Conservation (phyloP, 169 alveolate species). For the Eimeria necatrix region DNA sequence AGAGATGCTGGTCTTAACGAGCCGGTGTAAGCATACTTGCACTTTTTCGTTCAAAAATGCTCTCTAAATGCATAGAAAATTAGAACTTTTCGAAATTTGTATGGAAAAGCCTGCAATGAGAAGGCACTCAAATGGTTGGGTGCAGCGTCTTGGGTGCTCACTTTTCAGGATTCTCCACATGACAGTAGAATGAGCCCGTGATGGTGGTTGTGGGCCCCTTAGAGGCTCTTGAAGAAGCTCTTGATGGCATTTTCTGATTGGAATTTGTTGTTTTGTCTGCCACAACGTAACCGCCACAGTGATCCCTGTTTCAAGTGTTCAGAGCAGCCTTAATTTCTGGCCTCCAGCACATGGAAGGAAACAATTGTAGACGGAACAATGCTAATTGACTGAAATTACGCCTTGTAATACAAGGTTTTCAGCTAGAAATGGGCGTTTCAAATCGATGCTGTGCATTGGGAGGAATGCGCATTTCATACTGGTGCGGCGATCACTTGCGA, state of each 20-base stretch:
- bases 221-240: conserved; percentile 27
- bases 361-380: background rate
- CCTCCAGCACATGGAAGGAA: background rate
- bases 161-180: conserved; percentile 29
- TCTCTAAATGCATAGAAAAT: too few relatives aligned
- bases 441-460: background rate
- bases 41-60: too few relatives aligned
- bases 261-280: background rate
- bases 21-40: too few relatives aligned
- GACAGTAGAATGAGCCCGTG: conserved; percentile 62
- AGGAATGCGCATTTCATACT: background rate
- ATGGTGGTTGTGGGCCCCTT: conserved; percentile 72
- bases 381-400: background rate
- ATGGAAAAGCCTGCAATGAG: too few relatives aligned
- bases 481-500: conserved; percentile 54
- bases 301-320: background rate
- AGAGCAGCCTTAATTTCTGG: background rate
- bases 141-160: background rate
- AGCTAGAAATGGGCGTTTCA: background rate
- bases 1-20: too few relatives aligned
- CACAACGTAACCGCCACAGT: conserved; percentile 46
- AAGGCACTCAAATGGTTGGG: too few relatives aligned
- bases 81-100: too few relatives aligned
- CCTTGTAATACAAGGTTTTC: background rate
- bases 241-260: conserved; percentile 26